Evolutionary conservation across 2,329 filamentous ascomycete genomes (phyloP).

Genomic region (Penicillium sp.): DNA sequence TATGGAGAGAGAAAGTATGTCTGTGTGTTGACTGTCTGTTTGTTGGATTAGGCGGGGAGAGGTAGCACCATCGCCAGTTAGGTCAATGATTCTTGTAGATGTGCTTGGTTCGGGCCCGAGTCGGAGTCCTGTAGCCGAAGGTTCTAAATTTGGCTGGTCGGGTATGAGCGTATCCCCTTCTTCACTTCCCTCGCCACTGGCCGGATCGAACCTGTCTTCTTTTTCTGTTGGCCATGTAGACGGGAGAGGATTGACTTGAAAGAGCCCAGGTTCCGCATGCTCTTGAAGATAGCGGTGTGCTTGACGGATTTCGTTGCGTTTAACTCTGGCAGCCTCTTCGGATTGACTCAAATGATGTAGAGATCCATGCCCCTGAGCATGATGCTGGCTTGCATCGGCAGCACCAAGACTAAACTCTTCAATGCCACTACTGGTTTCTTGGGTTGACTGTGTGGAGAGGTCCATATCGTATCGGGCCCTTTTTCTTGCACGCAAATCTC

Average conservation of each 20-base stretch:
- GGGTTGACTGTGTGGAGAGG: slow-evolving; percentile 16
- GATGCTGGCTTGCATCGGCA: neutral
- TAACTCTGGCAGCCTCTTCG: slow-evolving; percentile 10
- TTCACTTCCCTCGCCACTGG: neutral
- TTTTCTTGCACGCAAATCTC: slow-evolving; percentile 13
- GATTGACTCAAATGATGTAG: neutral
- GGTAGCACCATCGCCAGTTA: neutral
- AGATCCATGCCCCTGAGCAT: neutral
- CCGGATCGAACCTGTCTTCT: slow-evolving; percentile 1
- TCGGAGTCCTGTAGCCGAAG: neutral
- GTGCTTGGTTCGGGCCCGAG: neutral
- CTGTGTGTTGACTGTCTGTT: slow-evolving; percentile 16
- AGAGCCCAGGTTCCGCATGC: slow-evolving; percentile 12
- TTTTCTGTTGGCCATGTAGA: slow-evolving; percentile 20
- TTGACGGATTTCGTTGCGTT: slow-evolving; percentile 20
- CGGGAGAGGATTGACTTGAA: slow-evolving; percentile 24
- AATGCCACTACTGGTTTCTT: slow-evolving; percentile 11
- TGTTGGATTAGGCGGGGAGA: slow-evolving; percentile 5
- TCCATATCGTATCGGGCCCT: slow-evolving; percentile 15
- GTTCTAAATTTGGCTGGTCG: neutral
- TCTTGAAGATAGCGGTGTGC: slow-evolving; percentile 22
- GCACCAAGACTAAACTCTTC: slow-evolving; percentile 4
- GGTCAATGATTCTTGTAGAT: neutral
- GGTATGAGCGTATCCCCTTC: neutral
- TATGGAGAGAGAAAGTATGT: slow-evolving; percentile 16